Evolutionary conservation across 1,284 basidiomycete genomes (phyloP).

Genomic region (Naganishia sp.): DNA sequence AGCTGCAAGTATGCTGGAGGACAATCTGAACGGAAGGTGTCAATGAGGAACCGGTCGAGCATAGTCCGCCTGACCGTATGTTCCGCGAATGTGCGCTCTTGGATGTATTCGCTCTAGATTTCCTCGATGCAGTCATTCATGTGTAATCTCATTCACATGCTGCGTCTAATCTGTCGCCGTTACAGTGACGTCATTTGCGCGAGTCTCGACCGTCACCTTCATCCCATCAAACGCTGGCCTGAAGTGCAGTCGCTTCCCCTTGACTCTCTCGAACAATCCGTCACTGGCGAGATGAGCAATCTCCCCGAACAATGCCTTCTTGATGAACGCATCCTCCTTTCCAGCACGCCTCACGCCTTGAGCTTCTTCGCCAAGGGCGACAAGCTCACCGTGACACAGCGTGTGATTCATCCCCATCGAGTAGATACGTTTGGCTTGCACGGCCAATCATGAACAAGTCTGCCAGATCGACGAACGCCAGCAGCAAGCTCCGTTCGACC

Average conservation of each 20-base stretch:
- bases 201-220: constrained; percentile 3
- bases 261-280: constrained; percentile 13
- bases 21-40: background rate
- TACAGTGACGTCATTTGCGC: background rate
- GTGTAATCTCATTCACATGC: background rate
- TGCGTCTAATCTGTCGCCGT: background rate
- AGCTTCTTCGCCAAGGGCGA: constrained; percentile 7
- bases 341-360: constrained; percentile 5
- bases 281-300: constrained; percentile 4
- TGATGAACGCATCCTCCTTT: constrained; percentile 16
- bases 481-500: background rate
- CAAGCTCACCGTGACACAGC: constrained; percentile 6
- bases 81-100: too few species aligned
- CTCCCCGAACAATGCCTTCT: constrained; percentile 5
- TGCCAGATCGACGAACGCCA: constrained; percentile 15
- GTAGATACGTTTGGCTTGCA: constrained; percentile 7
- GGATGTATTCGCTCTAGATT: too few species aligned
- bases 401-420: constrained; percentile 13
- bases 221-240: constrained; percentile 9
- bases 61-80: too few species aligned
- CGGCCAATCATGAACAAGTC: constrained; percentile 10
- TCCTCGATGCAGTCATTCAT: too few species aligned
- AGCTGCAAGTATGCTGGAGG: background rate
- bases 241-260: constrained; percentile 10
- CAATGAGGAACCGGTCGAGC: background rate